These are phyloP conservation scores for Tothia fuscella DNA, from an alignment of 2,329 filamentous ascomycete genomes.

Conservation along the genomic window DNA sequence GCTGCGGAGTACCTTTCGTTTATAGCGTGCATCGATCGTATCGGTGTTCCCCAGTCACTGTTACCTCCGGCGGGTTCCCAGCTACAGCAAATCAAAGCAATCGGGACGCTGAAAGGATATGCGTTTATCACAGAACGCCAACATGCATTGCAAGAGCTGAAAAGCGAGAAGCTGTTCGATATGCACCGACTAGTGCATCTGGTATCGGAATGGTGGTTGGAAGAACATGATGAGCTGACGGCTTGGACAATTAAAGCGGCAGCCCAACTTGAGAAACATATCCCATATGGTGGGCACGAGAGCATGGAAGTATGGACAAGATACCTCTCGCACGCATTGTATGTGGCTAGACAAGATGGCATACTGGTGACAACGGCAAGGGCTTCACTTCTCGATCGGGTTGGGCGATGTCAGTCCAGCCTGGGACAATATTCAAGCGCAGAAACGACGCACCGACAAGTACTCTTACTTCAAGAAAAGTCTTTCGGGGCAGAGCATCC, in stretches of 20 bases:
- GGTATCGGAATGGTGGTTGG: neutral
- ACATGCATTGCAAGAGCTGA: neutral
- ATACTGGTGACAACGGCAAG: neutral
- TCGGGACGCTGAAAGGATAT: slow-evolving; percentile 14
- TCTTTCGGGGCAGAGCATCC: too few species aligned
- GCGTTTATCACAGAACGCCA: slow-evolving; percentile 13
- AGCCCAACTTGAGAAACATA: neutral
- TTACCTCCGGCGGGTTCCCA: slow-evolving; percentile 12
- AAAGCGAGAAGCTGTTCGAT: slow-evolving; percentile 10
- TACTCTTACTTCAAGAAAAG: too few species aligned
- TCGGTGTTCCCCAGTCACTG: slow-evolving; percentile 14
- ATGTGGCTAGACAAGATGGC: neutral
- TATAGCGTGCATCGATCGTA: slow-evolving; percentile 17
- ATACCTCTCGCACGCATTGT: slow-evolving; percentile 11
- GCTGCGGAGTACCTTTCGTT: slow-evolving; percentile 15
- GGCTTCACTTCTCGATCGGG: neutral
- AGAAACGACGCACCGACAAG: neutral
- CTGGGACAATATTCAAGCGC: neutral
- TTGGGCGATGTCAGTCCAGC: neutral
- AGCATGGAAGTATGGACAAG: neutral
- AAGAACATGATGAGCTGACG: slow-evolving; percentile 11
- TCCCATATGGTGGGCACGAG: too few species aligned
- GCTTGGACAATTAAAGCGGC: slow-evolving; percentile 11
- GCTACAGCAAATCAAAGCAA: slow-evolving; percentile 7
- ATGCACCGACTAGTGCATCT: slow-evolving; percentile 16